Percentiles rank a stretch among this genome's conserved stretches.
Evolutionary conservation across 305 asterid species (phyloP).

Genomic region (Salvia sclarea): DNA sequence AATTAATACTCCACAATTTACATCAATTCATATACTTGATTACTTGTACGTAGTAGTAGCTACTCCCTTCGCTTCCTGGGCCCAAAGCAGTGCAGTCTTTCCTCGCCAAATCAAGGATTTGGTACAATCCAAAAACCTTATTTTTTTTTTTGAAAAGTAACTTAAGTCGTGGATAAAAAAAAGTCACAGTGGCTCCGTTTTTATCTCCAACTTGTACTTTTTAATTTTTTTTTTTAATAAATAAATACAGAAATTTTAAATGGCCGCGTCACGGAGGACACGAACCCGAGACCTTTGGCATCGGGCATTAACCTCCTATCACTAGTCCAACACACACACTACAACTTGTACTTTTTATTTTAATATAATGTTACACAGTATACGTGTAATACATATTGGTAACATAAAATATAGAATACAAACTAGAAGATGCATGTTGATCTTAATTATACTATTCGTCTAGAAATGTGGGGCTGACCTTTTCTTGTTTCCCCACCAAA

Average conservation of each 20-base stretch:
- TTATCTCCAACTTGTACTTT: background rate
- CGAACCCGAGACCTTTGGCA: no score
- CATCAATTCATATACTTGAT: background rate
- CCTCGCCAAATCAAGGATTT: no score
- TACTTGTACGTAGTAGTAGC: background rate
- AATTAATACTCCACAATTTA: background rate
- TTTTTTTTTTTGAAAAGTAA: no score
- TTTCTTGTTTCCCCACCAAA: conserved; percentile 29
- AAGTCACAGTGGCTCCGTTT: background rate
- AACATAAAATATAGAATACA: no score
- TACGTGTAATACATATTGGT: background rate
- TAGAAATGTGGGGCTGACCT: conserved; percentile 38
- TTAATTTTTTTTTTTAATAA: no score
- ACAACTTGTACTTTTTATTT: background rate
- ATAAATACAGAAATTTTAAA: no score
- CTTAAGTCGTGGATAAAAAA: background rate
- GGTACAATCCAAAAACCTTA: no score
- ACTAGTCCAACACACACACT: no score
- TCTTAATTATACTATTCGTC: conserved; percentile 22
- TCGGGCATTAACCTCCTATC: no score
- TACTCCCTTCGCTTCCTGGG: no score
- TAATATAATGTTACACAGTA: background rate
- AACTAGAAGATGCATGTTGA: background rate
- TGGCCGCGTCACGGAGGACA: no score
- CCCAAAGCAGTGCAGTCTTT: no score